Conservation (phyloP, 805 yeast genomes). For the Pichia thaimueangensis region DNA sequence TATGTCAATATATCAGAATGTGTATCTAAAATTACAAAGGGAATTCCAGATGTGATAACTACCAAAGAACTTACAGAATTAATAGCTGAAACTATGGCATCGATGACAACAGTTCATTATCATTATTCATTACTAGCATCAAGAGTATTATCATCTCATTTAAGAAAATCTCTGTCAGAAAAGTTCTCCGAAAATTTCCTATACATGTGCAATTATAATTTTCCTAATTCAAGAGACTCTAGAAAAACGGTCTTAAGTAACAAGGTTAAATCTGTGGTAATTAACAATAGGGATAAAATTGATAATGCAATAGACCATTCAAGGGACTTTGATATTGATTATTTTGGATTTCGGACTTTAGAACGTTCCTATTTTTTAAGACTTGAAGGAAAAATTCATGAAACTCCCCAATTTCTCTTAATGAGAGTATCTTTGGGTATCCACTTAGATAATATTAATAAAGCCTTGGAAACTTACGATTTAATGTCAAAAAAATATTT, state of each 20-base stretch:
- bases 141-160: conserved; percentile 74
- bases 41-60: conserved; percentile 43
- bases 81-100: conserved; percentile 93
- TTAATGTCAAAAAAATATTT: conserved; percentile 82
- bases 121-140: conserved; percentile 91
- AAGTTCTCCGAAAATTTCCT: conserved; percentile 67
- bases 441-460: conserved; percentile 61
- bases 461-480: conserved; percentile 75
- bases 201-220: conserved; percentile 46
- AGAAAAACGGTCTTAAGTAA: conserved; percentile 2
- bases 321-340: conserved; percentile 73
- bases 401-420: conserved; percentile 86
- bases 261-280: conserved; percentile 45
- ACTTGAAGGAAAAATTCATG: conserved; percentile 61
- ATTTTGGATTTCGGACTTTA: conserved; percentile 88
- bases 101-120: conserved; percentile 90
- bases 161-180: conserved; percentile 78
- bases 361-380: conserved; percentile 78
- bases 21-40: conserved; percentile 41
- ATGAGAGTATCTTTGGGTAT: conserved; percentile 92
- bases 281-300: conserved; percentile 50
- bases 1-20: conserved; percentile 41
- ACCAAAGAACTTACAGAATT: conserved; percentile 33
- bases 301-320: conserved; percentile 63
- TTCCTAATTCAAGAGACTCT: conserved; percentile 32